Percentiles rank a stretch among this genome's conserved stretches.
These are phyloP conservation scores for Talaromyces sp. DNA, from an alignment of 2,329 filamentous ascomycete species.

Conservation along the genomic window DNA sequence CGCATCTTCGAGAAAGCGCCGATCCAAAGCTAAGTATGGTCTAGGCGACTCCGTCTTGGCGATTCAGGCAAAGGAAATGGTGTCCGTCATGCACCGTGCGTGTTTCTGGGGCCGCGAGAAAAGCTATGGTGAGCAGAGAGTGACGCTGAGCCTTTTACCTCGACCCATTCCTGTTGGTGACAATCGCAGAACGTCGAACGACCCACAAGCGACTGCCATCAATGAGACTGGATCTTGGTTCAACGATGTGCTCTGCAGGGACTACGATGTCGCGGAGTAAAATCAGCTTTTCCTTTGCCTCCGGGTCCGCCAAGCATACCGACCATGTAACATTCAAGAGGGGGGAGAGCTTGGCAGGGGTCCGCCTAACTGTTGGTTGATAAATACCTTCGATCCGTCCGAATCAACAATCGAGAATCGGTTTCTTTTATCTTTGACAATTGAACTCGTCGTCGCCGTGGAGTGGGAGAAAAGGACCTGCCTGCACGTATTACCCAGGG, in stretches of 20 bases:
- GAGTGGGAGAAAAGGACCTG: neutral
- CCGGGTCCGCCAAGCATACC: neutral
- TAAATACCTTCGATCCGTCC: neutral
- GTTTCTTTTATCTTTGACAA: neutral
- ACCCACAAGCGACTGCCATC: constrained; percentile 2
- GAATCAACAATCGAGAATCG: neutral
- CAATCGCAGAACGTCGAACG: neutral
- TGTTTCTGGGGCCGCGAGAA: constrained; percentile 41
- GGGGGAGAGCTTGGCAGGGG: neutral
- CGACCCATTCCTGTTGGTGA: neutral
- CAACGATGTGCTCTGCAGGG: constrained; percentile 1
- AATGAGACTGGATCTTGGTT: constrained; percentile 8
- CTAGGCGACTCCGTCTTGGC: constrained; percentile 23
- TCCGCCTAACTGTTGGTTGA: neutral
- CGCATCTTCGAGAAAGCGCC: neutral
- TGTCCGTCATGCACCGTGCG: constrained; percentile 34
- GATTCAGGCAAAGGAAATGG: constrained; percentile 36
- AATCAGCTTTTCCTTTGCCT: neutral
- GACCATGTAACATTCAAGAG: neutral
- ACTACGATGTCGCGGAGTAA: neutral
- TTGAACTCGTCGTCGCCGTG: neutral
- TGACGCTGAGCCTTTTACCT: constrained; percentile 13
- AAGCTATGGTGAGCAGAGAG: constrained; percentile 31
- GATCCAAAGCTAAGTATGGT: neutral
- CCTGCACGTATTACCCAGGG: neutral